Conservation (phyloP, 441 rosid species). For the Lagerstroemia fauriei region DNA sequence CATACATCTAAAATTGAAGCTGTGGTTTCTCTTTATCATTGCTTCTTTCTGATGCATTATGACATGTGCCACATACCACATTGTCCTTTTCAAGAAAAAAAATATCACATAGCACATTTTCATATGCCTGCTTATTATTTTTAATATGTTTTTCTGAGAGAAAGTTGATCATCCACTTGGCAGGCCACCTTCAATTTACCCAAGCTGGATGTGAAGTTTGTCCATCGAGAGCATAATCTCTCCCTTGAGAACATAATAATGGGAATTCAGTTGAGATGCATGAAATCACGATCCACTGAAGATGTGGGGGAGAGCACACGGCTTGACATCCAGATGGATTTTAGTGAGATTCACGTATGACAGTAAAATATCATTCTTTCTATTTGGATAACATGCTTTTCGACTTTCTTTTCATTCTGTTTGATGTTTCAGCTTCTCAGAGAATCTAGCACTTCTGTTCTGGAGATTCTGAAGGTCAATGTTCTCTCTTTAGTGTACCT, state of each 20-base stretch:
- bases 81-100: too few species aligned
- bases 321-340: constrained; percentile 82
- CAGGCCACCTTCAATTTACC: constrained; percentile 81
- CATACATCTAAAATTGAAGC: neutral
- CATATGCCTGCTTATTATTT: constrained; percentile 4
- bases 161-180: constrained; percentile 28
- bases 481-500: constrained; percentile 73
- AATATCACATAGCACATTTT: neutral
- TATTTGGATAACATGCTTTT: constrained; percentile 21
- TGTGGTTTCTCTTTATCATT: neutral
- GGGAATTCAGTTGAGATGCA: constrained; percentile 75
- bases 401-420: constrained; percentile 21
- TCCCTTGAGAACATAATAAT: constrained; percentile 72
- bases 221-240: constrained; percentile 68
- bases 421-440: constrained; percentile 74
- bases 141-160: neutral
- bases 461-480: constrained; percentile 89
- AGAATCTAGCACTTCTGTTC: constrained; percentile 73
- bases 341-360: constrained; percentile 94
- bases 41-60: neutral
- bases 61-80: neutral
- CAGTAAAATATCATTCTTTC: constrained; percentile 23
- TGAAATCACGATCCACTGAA: constrained; percentile 71
- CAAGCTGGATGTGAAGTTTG: constrained; percentile 77
- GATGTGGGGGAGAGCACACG: constrained; percentile 89